Evolutionary conservation across 495 filamentous ascomycete genomes (phyloP).

Genomic region (Penicillium odoratum): DNA sequence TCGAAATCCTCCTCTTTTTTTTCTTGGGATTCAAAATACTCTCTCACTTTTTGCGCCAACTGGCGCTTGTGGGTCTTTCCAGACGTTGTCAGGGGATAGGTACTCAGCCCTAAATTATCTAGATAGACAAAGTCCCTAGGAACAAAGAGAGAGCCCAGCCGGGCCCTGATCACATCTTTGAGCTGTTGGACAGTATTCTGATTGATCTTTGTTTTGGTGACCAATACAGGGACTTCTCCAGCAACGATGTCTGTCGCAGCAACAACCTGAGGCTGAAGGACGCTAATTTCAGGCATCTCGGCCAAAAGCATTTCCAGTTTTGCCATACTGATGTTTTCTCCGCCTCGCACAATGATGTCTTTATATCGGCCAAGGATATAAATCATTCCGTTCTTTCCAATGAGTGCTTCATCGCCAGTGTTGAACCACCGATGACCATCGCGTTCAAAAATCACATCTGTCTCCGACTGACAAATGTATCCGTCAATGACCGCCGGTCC

Average conservation of each 20-base stretch:
- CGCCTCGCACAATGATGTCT: constrained; percentile 51
- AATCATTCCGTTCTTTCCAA: constrained; percentile 35
- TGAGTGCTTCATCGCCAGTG: constrained; percentile 47
- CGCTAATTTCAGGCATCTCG: constrained; percentile 21
- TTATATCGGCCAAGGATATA: constrained; percentile 48
- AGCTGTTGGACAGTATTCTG: constrained; percentile 14
- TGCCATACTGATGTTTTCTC: constrained; percentile 45
- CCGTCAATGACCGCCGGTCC: constrained; percentile 27
- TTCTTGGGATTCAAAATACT: not conserved
- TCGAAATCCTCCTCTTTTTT: no score
- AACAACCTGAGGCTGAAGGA: constrained; percentile 24
- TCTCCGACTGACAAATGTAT: constrained; percentile 29
- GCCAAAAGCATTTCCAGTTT: constrained; percentile 38
- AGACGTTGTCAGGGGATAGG: constrained; percentile 35
- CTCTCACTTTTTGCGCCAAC: constrained; percentile 6
- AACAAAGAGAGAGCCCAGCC: constrained; percentile 34
- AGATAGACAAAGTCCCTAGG: constrained; percentile 35
- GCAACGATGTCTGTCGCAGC: constrained; percentile 16
- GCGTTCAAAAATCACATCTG: constrained; percentile 35
- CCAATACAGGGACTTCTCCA: constrained; percentile 26
- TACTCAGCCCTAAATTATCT: constrained; percentile 33
- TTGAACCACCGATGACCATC: constrained; percentile 36
- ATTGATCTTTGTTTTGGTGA: constrained; percentile 8
- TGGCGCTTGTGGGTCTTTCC: constrained; percentile 42
- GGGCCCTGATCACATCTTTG: constrained; percentile 23